A percentile compares a stretch with the other conserved stretches of the same genome.
phyloP scores from a whole-genome alignment of 176 grass and related monocot genomes.

The Avena sativa region DNA sequence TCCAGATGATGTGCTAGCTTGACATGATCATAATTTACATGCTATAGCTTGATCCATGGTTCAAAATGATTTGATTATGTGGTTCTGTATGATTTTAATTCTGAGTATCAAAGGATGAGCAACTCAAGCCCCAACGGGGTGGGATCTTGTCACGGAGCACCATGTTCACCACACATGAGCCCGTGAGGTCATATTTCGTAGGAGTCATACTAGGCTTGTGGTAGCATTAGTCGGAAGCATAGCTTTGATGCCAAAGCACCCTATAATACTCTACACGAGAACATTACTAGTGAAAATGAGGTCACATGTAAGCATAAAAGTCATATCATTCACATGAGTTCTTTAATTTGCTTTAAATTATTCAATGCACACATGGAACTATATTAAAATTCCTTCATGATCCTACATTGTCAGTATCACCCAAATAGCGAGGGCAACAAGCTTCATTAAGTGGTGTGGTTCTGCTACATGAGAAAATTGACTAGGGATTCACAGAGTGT shows the following conservation, averaged over 20 bases:
- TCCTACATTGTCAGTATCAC: slow-evolving; percentile 46
- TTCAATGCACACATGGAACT: slow-evolving; percentile 64
- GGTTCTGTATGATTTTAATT: slow-evolving; percentile 45
- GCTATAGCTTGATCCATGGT: slow-evolving; percentile 55
- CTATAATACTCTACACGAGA: slow-evolving; percentile 3
- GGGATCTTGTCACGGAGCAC: slow-evolving; percentile 23
- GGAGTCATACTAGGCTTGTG: slow-evolving; percentile 11
- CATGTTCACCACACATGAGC: neutral
- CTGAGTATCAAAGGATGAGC: slow-evolving; percentile 29
- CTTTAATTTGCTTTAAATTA: slow-evolving; percentile 54
- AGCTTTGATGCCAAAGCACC: slow-evolving; percentile 35
- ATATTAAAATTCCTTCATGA: slow-evolving; percentile 70
- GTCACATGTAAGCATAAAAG: slow-evolving; percentile 26
- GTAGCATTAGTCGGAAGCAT: slow-evolving; percentile 19
- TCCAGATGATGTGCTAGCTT: neutral
- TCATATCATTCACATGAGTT: slow-evolving; percentile 61
- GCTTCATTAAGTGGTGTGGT: slow-evolving; percentile 41
- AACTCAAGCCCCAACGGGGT: slow-evolving; percentile 20
- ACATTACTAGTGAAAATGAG: slow-evolving; percentile 24
- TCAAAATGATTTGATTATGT: slow-evolving; percentile 56
- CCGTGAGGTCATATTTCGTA: neutral
- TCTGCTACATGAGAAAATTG: slow-evolving; percentile 11
- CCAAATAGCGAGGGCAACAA: slow-evolving; percentile 44
- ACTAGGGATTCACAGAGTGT: too few species aligned
- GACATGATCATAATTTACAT: neutral